phyloP scores from a whole-genome alignment of 441 rosid species.

The Rhodomyrtus psidioides region DNA sequence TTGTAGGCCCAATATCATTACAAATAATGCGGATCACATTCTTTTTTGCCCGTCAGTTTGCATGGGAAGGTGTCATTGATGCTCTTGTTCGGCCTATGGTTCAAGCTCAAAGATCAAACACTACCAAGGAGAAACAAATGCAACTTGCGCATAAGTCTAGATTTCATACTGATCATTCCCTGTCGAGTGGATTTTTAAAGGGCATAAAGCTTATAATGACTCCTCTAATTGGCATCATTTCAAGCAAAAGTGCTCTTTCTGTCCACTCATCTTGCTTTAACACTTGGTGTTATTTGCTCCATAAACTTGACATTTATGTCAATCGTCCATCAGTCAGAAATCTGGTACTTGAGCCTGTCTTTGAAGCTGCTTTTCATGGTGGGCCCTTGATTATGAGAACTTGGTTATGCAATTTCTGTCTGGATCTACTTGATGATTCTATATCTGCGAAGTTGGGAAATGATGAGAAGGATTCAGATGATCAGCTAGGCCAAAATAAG shows the following conservation, averaged over 20 bases:
- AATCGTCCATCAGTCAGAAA: conserved; percentile 22
- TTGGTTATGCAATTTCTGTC: conserved; percentile 36
- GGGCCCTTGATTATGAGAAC: conserved; percentile 20
- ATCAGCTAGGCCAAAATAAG: conserved; percentile 11
- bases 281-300: conserved; percentile 50
- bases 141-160: conserved; percentile 2
- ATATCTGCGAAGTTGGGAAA: conserved; percentile 21
- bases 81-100: conserved; percentile 21
- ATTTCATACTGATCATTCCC: conserved; percentile 11
- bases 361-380: conserved; percentile 29
- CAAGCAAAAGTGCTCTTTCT: conserved; percentile 30
- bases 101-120: conserved; percentile 4
- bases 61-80: conserved; percentile 58
- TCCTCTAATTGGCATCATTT: conserved; percentile 33
- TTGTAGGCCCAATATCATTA: background rate
- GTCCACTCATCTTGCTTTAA: conserved; percentile 41
- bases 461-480: conserved; percentile 6
- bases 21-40: background rate
- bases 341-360: conserved; percentile 31
- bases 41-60: conserved; percentile 23
- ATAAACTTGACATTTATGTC: conserved; percentile 34
- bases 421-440: conserved; percentile 35
- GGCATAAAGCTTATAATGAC: conserved; percentile 46
- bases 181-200: conserved; percentile 22
- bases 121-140: conserved; percentile 8